Evolutionary conservation across 495 filamentous ascomycete genomes (phyloP).

Genomic region (Hypoxylon crocopeplum): DNA sequence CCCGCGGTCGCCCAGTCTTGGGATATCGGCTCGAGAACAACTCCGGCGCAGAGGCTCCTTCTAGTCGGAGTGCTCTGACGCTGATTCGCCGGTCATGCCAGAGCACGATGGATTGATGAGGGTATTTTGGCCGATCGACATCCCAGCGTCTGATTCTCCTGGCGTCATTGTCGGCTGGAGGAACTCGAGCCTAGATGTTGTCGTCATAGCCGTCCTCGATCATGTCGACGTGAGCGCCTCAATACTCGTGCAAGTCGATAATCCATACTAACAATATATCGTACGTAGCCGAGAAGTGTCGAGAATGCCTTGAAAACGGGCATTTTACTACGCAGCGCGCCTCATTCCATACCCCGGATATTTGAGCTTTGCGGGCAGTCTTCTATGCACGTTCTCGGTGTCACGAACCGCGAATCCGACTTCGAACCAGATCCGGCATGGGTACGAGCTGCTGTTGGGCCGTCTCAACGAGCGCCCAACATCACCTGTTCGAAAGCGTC

Average conservation of each 20-base stretch:
- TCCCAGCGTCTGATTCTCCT: constrained; percentile 69
- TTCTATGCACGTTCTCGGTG: constrained; percentile 84
- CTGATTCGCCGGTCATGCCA: constrained; percentile 67
- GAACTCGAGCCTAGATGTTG: constrained; percentile 88
- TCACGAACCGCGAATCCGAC: constrained; percentile 66
- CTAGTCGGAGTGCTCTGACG: constrained; percentile 56
- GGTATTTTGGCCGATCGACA: constrained; percentile 96
- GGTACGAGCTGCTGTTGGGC: constrained; percentile 70
- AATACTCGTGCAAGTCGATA: not conserved
- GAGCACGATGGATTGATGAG: constrained; percentile 96
- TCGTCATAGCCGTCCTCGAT: constrained; percentile 87
- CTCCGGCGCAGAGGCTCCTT: constrained; percentile 93
- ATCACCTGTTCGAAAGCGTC: constrained; percentile 73
- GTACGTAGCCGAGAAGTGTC: constrained; percentile 66
- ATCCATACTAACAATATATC: constrained; percentile 10
- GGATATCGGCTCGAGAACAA: constrained; percentile 95
- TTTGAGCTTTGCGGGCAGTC: constrained; percentile 83
- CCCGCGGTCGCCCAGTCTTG: constrained; percentile 78
- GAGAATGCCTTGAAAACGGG: constrained; percentile 86
- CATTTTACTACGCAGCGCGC: constrained; percentile 81
- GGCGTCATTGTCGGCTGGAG: constrained; percentile 95
- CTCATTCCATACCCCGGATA: constrained; percentile 80
- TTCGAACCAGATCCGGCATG: constrained; percentile 69
- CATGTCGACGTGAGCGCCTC: constrained; percentile 78
- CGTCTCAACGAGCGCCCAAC: constrained; percentile 65